A percentile compares a stretch with the other conserved stretches of the same genome.
Evolutionary conservation across 257 asterid species (phyloP).

Genomic region (Marsdenia floribunda): DNA sequence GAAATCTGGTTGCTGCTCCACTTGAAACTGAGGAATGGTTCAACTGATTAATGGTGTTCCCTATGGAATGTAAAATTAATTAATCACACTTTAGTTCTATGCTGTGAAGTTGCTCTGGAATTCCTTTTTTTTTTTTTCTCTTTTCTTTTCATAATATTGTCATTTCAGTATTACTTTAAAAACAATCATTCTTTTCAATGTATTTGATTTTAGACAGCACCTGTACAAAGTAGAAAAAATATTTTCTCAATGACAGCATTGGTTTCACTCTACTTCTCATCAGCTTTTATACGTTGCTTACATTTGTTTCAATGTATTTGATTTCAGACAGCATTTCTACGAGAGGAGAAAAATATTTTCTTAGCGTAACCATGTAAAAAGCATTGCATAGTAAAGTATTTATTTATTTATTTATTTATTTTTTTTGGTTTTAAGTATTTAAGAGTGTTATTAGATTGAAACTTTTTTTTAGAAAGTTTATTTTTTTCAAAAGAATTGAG

Average conservation of each 20-base stretch:
- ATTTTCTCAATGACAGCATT: constrained; percentile 34
- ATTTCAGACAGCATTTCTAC: too few species aligned
- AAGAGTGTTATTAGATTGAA: too few species aligned
- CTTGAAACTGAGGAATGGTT: constrained; percentile 22
- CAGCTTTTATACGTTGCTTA: too few species aligned
- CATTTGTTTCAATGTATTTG: too few species aligned
- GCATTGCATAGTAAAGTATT: too few species aligned
- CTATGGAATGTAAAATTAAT: constrained; percentile 31
- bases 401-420: too few species aligned
- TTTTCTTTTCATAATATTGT: not conserved
- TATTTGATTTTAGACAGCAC: constrained; percentile 34
- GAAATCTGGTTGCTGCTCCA: constrained; percentile 80
- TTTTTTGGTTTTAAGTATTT: too few species aligned
- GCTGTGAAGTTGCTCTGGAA: constrained; percentile 21
- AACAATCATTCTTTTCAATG: constrained; percentile 40
- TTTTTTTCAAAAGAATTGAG: too few species aligned
- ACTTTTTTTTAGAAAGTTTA: too few species aligned
- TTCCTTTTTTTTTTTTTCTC: not conserved
- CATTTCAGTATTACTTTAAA: constrained; percentile 19
- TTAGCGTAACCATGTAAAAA: too few species aligned
- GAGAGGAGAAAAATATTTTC: too few species aligned
- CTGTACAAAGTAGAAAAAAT: constrained; percentile 41
- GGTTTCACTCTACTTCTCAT: constrained; percentile 5
- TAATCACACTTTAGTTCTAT: constrained; percentile 25
- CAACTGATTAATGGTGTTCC: constrained; percentile 13